Evolutionary conservation across 192 early-diverging fungal species (phyloP), one percentile per base, ranked within the genome.

Genomic region (Bifiguratus adelaidae): DNA sequence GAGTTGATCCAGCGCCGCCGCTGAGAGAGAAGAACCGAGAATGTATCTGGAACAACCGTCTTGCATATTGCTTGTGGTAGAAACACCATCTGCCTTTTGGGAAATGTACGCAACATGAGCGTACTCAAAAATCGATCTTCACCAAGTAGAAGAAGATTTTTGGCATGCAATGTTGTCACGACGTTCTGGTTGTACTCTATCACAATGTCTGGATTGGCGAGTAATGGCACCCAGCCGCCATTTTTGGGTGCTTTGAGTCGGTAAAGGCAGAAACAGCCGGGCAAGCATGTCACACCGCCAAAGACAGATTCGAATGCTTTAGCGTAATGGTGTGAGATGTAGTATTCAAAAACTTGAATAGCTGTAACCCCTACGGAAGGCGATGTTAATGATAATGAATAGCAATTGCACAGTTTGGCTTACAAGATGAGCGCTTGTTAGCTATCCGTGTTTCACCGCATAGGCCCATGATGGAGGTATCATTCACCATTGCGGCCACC

Each of bases 321-420:
- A 53, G 81, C 82, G 47, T 92, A 78, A 59, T 98, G 91, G 62
- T 98, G 95, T 29, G 88, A 91, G 45, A 94, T 95, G 64, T 90
- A 98, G 74, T 98, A 98, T 71, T 98, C 95, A 60, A 92, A 98
- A 7, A 98, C 89, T 67, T 90, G 88, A 63, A 93, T 93, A 30
- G 69, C 73, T 6, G 86, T 86, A 4, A 87, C 84, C 81, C 82
- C 77, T 51, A n/a, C 34, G 9, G 16, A 16, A 28, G 24, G 29
- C 21, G 41, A 30, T 13, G 15, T 42, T 30, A 37, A 24, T 4
- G 13, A 25, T 23, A 27, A 30, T 24, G 33, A 44, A 51, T 29
- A 42, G 13, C 4, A 5, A n/a, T 18, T 24, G n/a, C 2, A 16
- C 7, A 11, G 44, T 16, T 19, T 8, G 21, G 95, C 86, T 67